phyloP scores from a whole-genome alignment of 1,284 basidiomycete species.

The Sphagnurus paluster region DNA sequence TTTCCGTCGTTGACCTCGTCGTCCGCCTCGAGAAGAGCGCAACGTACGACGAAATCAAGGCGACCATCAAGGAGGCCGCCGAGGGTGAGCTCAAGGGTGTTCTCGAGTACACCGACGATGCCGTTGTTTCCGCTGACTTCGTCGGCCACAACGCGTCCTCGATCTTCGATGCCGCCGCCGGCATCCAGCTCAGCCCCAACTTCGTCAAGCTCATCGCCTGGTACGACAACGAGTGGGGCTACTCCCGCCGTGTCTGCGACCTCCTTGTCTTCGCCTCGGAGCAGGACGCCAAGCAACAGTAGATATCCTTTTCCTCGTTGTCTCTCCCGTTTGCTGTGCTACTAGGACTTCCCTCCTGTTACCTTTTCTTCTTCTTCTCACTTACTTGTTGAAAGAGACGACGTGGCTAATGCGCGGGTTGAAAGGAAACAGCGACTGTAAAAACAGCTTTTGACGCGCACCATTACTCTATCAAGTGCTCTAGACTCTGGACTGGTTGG shows the following conservation, averaged over 20 bases:
- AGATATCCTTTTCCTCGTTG: constrained; percentile 12
- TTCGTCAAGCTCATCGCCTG: constrained; percentile 96
- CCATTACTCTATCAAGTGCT: not conserved
- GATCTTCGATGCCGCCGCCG: constrained; percentile 92
- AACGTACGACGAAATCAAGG: constrained; percentile 92
- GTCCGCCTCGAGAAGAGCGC: constrained; percentile 89
- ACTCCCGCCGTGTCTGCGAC: constrained; percentile 94
- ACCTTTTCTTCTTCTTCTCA: constrained; percentile 2
- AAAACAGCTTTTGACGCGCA: constrained; percentile 2
- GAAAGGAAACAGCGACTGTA: constrained; percentile 19
- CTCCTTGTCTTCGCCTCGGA: constrained; percentile 83
- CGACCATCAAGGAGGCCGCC: constrained; percentile 81
- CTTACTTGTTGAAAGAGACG: constrained; percentile 9
- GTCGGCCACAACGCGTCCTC: constrained; percentile 78
- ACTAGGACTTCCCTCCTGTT: not conserved
- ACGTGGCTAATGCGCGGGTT: constrained; percentile 12
- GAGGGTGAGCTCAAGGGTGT: constrained; percentile 78
- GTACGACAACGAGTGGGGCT: constrained; percentile 98
- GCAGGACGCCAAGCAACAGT: constrained; percentile 51
- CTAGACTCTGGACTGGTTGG: constrained; percentile 1
- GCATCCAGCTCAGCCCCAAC: constrained; percentile 90
- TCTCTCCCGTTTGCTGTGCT: not conserved
- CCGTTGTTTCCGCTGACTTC: constrained; percentile 95
- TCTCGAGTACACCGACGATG: constrained; percentile 94
- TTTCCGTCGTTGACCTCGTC: constrained; percentile 98